Evolutionary conservation across 352 stramenopile genomes (phyloP), one percentile per base, ranked within the genome.

Genomic region (Globisporangium nunn): DNA sequence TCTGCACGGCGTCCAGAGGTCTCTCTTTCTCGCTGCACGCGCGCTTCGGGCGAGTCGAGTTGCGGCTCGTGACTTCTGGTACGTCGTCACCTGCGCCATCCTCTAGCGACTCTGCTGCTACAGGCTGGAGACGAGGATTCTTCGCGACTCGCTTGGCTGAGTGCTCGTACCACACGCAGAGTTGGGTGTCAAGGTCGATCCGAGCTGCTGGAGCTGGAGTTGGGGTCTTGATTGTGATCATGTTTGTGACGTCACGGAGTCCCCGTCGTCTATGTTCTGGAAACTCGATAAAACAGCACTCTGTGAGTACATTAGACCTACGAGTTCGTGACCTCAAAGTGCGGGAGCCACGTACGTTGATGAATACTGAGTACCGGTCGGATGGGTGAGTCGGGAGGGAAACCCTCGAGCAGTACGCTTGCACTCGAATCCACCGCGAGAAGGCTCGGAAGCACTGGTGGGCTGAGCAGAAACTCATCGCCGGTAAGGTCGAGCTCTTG

Each of bases 401-500:
- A 33, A 0, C 29, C 41, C 14, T 56, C 37, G 35, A 30, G 10
- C 5, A 23, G 37, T 31, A 14, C 11, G 2, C 37, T 2, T 5
- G 37, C 2, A 17, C 37, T 15, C 11, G 11, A 1, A 41, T 39
- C 31, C 30, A n/a, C 48, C 2, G 18, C n/a, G 15, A 12, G n/a
- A 37, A 58, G 14, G 3, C 15, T 45, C 2, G 39, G 1, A 1
- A 59, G 45, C 4, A 85, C 70, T 1, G 56, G 17, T 3, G 81
- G 81, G 8, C 79, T 91, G 11, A 65, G 59, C 15, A 90, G 44
- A 58, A 91, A 91, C 48, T 91, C 81, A 43, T 62, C 57, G 1
- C 81, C 81, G 17, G 59, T 79, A 1, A 83, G 57, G 1, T 91
- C 81, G 0, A 91, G 66, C 12, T 91, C 81, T 70, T 87, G 68